Conservation (phyloP, 1,284 basidiomycete species). For the Cryptococcus maquisensis region DNA sequence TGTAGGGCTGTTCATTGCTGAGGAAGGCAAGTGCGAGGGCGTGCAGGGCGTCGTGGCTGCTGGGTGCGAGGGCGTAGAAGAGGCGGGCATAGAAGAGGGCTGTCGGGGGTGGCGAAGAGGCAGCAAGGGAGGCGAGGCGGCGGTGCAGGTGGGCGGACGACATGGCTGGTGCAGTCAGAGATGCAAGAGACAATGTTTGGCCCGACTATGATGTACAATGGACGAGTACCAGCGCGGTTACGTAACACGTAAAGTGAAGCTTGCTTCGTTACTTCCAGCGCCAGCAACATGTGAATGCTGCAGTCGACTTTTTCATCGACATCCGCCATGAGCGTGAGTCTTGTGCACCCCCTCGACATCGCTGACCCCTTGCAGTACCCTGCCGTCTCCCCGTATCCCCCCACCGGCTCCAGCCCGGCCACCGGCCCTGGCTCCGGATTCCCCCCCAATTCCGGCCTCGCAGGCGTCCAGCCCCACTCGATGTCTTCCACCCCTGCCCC, state of each 20-base stretch:
- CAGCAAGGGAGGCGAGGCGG: conserved; percentile 33
- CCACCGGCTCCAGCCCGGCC: conserved; percentile 3
- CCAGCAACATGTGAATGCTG: neutral
- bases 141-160: conserved; percentile 28
- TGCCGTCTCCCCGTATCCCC: conserved; percentile 24
- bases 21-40: conserved; percentile 75
- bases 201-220: too few species aligned
- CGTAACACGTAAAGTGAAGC: too few species aligned
- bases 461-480: conserved; percentile 43
- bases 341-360: neutral
- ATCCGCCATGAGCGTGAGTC: neutral
- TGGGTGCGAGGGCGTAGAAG: conserved; percentile 30
- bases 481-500: conserved; percentile 28
- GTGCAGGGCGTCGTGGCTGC: conserved; percentile 75
- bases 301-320: neutral
- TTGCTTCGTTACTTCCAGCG: neutral
- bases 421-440: conserved; percentile 47
- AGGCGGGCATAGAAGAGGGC: conserved; percentile 43
- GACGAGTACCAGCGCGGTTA: neutral
- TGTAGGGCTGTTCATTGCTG: conserved; percentile 67
- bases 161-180: too few species aligned
- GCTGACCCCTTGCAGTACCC: conserved; percentile 7
- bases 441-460: conserved; percentile 43
- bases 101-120: conserved; percentile 29
- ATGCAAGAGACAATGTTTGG: too few species aligned